Evolutionary conservation across 495 filamentous ascomycete species (phyloP).

Genomic region (Daldinia loculata): DNA sequence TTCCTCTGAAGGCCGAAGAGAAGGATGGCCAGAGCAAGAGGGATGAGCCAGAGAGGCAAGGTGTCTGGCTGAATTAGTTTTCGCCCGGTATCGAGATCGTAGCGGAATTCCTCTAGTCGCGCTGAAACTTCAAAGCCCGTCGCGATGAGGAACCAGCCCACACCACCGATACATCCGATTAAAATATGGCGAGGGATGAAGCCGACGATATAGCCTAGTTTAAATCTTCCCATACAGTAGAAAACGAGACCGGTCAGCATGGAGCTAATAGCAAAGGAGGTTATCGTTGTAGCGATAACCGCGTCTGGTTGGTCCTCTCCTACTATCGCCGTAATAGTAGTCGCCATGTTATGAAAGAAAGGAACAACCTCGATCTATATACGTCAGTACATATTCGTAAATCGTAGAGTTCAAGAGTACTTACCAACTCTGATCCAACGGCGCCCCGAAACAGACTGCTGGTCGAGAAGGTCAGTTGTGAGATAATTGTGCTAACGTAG

Average conservation of each 20-base stretch:
- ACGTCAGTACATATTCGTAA: slow-evolving; percentile 8
- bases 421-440: slow-evolving; percentile 93
- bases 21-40: slow-evolving; percentile 77
- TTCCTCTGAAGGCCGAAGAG: slow-evolving; percentile 77
- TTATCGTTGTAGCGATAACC: slow-evolving; percentile 90
- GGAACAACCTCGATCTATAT: slow-evolving; percentile 90
- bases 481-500: slow-evolving; percentile 95
- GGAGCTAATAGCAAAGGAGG: slow-evolving; percentile 89
- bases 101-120: slow-evolving; percentile 82
- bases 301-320: slow-evolving; percentile 83
- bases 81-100: slow-evolving; percentile 75
- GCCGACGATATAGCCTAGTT: slow-evolving; percentile 87
- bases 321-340: slow-evolving; percentile 79
- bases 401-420: slow-evolving; percentile 22
- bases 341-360: slow-evolving; percentile 97
- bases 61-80: slow-evolving; percentile 76
- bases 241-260: slow-evolving; percentile 91
- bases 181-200: slow-evolving; percentile 97
- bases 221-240: slow-evolving; percentile 85
- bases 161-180: slow-evolving; percentile 97
- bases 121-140: slow-evolving; percentile 97
- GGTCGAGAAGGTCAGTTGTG: slow-evolving; percentile 90
- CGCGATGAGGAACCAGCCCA: slow-evolving; percentile 92
- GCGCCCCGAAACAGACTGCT: slow-evolving; percentile 91
- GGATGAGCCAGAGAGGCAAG: slow-evolving; percentile 82